A percentile compares a stretch with the other conserved stretches of the same genome.
Evolutionary conservation across 2,329 filamentous ascomycete species (phyloP).

Genomic region (Alternaria sp.): DNA sequence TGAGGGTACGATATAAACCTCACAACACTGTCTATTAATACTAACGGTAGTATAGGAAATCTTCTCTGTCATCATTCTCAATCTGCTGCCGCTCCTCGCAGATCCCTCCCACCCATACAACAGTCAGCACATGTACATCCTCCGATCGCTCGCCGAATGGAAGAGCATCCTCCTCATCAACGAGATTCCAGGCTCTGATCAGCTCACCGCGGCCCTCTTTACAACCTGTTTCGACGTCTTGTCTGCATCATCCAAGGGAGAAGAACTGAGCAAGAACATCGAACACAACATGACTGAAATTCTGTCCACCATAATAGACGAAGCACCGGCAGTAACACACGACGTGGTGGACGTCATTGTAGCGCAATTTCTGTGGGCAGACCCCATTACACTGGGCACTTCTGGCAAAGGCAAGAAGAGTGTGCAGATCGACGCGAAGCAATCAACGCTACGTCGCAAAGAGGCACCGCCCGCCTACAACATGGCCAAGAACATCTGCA

Average conservation of each 20-base stretch:
- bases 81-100: conserved; percentile 83
- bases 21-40: background rate
- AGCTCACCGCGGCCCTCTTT: conserved; percentile 77
- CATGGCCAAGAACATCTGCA: conserved; percentile 95
- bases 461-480: conserved; percentile 92
- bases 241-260: conserved; percentile 78
- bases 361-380: conserved; percentile 91
- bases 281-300: conserved; percentile 91
- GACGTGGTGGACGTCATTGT: conserved; percentile 92
- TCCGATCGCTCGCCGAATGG: conserved; percentile 87
- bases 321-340: conserved; percentile 77
- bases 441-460: conserved; percentile 84
- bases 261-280: conserved; percentile 89
- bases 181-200: conserved; percentile 83
- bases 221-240: conserved; percentile 91
- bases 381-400: conserved; percentile 65
- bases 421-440: conserved; percentile 72
- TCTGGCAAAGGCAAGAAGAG: conserved; percentile 61
- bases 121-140: conserved; percentile 88
- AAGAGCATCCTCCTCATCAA: conserved; percentile 93
- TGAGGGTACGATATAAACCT: conserved; percentile 71
- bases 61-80: conserved; percentile 85
- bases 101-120: conserved; percentile 91
- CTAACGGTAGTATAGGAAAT: conserved; percentile 72
- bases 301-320: conserved; percentile 85